Evolutionary conservation across 2,329 filamentous ascomycete genomes (phyloP).

Genomic region (Apiospora arundinis): DNA sequence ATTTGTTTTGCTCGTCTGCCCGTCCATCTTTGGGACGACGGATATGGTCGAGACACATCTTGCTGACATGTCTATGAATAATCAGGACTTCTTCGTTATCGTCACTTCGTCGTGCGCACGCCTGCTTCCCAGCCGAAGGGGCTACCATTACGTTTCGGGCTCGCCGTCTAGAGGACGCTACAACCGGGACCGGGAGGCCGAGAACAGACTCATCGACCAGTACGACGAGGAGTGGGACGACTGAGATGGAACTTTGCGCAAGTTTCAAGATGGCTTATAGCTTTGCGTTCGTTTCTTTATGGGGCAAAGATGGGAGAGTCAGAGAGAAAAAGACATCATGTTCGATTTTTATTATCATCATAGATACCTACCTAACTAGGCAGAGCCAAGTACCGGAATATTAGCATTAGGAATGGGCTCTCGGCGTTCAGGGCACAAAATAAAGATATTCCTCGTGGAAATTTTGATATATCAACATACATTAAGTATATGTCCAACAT

Average conservation of each 20-base stretch:
- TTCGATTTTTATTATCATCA: neutral
- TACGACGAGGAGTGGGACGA: conserved; percentile 98
- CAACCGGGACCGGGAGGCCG: conserved; percentile 71
- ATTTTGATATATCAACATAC: neutral
- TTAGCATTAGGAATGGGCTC: neutral
- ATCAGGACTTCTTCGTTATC: conserved; percentile 70
- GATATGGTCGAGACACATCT: neutral
- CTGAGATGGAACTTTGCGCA: conserved; percentile 35
- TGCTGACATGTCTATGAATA: neutral
- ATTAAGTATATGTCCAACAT: neutral
- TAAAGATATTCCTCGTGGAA: neutral
- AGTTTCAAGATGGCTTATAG: neutral
- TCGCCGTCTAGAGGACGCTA: conserved; percentile 51
- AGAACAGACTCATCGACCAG: conserved; percentile 94
- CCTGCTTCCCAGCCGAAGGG: conserved; percentile 67
- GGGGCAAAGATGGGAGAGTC: neutral
- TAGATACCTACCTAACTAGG: conserved; percentile 16
- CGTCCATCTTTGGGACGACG: neutral
- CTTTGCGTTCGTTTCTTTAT: neutral
- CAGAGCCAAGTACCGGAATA: neutral
- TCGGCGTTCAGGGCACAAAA: neutral
- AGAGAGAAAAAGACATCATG: neutral
- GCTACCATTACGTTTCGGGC: conserved; percentile 69
- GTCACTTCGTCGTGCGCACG: conserved; percentile 72
- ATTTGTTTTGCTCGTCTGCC: conserved; percentile 27